Percentiles rank a stretch among this genome's conserved stretches.
Conservation (phyloP, 306 rosid genomes). For the Dryas octopetala region DNA sequence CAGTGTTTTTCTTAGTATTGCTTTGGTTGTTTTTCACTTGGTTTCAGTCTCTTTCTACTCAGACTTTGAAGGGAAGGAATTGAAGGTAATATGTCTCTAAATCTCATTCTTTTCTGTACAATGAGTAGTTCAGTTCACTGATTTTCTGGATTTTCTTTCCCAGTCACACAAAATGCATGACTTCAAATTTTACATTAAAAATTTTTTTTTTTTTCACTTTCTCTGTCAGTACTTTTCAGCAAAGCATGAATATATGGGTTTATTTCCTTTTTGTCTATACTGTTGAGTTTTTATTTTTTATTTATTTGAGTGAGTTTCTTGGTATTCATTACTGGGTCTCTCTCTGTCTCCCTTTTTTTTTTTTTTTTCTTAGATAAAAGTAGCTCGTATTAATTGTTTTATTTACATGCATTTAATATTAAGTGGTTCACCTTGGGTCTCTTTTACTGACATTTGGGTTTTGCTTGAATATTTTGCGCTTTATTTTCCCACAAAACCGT, state of each 20-base stretch:
- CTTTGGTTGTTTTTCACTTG: slow-evolving; percentile 2
- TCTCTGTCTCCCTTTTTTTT: neutral
- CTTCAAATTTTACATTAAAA: neutral
- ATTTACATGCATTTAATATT: slow-evolving; percentile 6
- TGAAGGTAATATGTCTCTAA: neutral
- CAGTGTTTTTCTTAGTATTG: neutral
- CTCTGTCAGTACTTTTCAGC: neutral
- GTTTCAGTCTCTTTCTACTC: slow-evolving; percentile 16
- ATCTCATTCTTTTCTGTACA: neutral
- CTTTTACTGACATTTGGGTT: neutral
- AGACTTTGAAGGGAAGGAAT: slow-evolving; percentile 22
- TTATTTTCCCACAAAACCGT: neutral
- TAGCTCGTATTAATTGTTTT: neutral
- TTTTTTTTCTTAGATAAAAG: neutral
- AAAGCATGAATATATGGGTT: neutral
- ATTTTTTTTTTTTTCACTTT: no score
- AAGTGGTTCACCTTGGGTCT: neutral
- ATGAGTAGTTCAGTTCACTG: neutral
- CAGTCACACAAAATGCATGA: slow-evolving; percentile 1
- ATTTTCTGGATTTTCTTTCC: neutral
- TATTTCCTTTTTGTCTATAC: neutral
- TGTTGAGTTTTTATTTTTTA: neutral
- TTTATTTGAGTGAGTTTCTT: neutral
- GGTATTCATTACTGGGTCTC: neutral
- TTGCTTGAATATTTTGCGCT: slow-evolving; percentile 1